Evolutionary conservation across 768 basidiomycete species (phyloP).

Genomic region (Terana coerulea): DNA sequence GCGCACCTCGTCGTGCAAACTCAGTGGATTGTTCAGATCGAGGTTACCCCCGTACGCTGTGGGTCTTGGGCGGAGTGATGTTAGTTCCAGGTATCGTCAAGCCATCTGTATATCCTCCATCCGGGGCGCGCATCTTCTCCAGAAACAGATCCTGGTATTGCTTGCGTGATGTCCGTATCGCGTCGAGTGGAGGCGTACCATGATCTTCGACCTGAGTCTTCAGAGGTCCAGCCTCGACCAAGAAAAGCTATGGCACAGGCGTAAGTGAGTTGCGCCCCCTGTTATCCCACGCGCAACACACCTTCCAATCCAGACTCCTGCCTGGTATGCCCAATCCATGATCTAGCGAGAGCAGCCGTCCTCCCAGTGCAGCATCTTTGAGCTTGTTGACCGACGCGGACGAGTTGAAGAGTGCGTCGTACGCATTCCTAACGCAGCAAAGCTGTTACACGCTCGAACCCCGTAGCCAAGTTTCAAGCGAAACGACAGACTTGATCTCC

Average conservation of each 20-base stretch:
- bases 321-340: slow-evolving; percentile 57
- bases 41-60: slow-evolving; percentile 38
- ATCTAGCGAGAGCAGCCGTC: slow-evolving; percentile 52
- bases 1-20: slow-evolving; percentile 68
- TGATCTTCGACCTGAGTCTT: slow-evolving; percentile 40
- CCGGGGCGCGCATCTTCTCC: slow-evolving; percentile 78
- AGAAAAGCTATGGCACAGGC: slow-evolving; percentile 50
- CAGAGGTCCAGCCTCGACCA: slow-evolving; percentile 63
- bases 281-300: slow-evolving; percentile 24
- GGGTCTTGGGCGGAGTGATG: slow-evolving; percentile 26
- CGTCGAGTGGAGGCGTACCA: slow-evolving; percentile 24
- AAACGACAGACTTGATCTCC: slow-evolving; percentile 31
- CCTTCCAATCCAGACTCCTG: slow-evolving; percentile 88
- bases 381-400: slow-evolving; percentile 57
- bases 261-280: neutral
- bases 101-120: slow-evolving; percentile 77
- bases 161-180: slow-evolving; percentile 47
- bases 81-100: slow-evolving; percentile 51
- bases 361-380: slow-evolving; percentile 61
- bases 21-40: slow-evolving; percentile 77
- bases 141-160: slow-evolving; percentile 55
- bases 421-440: slow-evolving; percentile 34
- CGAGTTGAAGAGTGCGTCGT: slow-evolving; percentile 46
- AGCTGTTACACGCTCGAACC: slow-evolving; percentile 23
- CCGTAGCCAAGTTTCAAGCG: slow-evolving; percentile 22